A percentile compares a stretch with the other conserved stretches of the same genome.
These are phyloP conservation scores for Parastagonospora avenae DNA, from an alignment of 2,329 filamentous ascomycete species.

Conservation along the genomic window DNA sequence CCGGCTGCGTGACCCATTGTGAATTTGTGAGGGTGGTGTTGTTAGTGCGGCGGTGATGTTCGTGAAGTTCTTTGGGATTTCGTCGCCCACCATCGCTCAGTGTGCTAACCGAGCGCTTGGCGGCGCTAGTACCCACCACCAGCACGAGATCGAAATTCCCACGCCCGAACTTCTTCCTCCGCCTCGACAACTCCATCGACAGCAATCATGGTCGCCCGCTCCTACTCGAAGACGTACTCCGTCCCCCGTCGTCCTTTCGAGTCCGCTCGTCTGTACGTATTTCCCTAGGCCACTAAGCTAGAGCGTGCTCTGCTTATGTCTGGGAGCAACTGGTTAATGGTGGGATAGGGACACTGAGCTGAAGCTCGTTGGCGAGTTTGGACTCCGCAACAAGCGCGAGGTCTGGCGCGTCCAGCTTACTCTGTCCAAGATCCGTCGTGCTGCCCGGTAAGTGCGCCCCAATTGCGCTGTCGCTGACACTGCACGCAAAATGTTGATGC, in stretches of 20 bases:
- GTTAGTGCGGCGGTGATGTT: slow-evolving; percentile 22
- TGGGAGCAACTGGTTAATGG: slow-evolving; percentile 73
- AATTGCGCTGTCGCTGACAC: slow-evolving; percentile 16
- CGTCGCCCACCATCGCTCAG: slow-evolving; percentile 6
- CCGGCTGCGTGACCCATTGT: slow-evolving; percentile 61
- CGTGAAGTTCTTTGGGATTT: slow-evolving; percentile 6
- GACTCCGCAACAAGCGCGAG: slow-evolving; percentile 99
- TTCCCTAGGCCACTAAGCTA: slow-evolving; percentile 88
- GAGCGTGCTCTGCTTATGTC: slow-evolving; percentile 99
- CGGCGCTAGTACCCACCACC: slow-evolving; percentile 8
- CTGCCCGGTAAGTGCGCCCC: slow-evolving; percentile 79
- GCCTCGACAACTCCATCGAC: slow-evolving; percentile 37
- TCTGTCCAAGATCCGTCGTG: slow-evolving; percentile 99
- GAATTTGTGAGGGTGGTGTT: slow-evolving; percentile 34
- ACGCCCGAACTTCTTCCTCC: neutral
- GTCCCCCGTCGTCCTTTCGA: slow-evolving; percentile 98
- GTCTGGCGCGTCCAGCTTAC: slow-evolving; percentile 99
- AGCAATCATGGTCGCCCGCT: slow-evolving; percentile 59
- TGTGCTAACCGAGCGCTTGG: slow-evolving; percentile 3
- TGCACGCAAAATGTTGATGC: slow-evolving; percentile 7
- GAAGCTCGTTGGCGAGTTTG: slow-evolving; percentile 99
- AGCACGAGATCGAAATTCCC: neutral
- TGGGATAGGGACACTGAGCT: slow-evolving; percentile 91
- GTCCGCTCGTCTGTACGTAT: slow-evolving; percentile 99
- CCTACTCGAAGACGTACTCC: slow-evolving; percentile 99